Base-by-base conservation (phyloP, 331 rosid species). In the Pyracantha coccinea region DNA sequence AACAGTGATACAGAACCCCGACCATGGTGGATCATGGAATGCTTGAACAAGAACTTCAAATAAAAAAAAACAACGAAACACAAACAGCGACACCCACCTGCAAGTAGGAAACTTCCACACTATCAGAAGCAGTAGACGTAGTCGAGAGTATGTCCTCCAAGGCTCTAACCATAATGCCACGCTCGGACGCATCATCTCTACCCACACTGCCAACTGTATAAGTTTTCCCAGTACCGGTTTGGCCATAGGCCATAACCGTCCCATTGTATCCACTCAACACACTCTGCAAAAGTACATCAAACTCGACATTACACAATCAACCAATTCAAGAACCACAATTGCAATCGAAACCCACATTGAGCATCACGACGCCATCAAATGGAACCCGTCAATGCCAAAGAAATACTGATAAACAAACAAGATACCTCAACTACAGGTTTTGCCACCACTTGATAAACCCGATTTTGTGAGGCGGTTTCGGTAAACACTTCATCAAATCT, bases 231-330 rank as follows among this genome's bases (percentile, higher is more conserved):
- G 90, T 89, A 28, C 91, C 94, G 20, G 94, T 89, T 82, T 89
- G 94, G 66, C 94, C 94, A 54, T 89, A 89, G 69, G 91, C 94
- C 94, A 89, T 89, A 66, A 89, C 83, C 31, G 94, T 89, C 80
- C 94, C 94, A 65, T 87, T 89, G 80, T 79, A 85, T 83, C 94
- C 94, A 67, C 72, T 89, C 79, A 89, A 75, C 28, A 89, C 90
- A 81, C 90, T 85, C 94, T 89, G 90, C 91, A 66, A 66, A 73
- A 81, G 68, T 25, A 75, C 6, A 47, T 19, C 76, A 52, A 73
- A 74, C 44, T 58, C 73, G 19, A 50, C 21, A 62, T 32, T 55
- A 41, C 35, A 31, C 21, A 68, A 28, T 52, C 63, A 70, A 24
- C 66, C 20, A 50, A 17, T 50, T 50, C 8, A 6, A 50, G 55